phyloP scores from a whole-genome alignment of 148 eudicot species.

The Silene conica region DNA sequence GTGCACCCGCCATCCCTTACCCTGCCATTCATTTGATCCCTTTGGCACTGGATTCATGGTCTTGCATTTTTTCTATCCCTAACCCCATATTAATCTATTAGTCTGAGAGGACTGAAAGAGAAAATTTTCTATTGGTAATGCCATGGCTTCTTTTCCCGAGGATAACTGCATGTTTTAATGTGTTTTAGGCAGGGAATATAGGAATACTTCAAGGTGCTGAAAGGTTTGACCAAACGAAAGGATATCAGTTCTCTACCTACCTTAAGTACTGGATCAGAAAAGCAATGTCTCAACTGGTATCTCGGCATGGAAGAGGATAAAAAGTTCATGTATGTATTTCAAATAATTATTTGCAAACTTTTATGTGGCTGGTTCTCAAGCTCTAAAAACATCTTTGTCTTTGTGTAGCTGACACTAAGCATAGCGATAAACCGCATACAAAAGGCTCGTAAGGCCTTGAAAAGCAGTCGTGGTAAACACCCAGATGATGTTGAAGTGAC shows the following conservation, averaged over 20 bases:
- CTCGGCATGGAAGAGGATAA: constrained; percentile 67
- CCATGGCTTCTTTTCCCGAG: not conserved
- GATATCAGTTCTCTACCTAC: constrained; percentile 79
- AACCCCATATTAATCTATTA: not conserved
- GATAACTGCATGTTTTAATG: not conserved
- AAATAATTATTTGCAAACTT: not conserved
- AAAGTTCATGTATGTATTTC: constrained; percentile 57
- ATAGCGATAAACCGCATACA: constrained; percentile 61
- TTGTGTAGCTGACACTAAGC: constrained; percentile 49
- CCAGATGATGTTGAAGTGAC: constrained; percentile 68
- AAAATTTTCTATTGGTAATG: too few relatives aligned
- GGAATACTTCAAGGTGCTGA: constrained; percentile 88
- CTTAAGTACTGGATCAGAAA: constrained; percentile 89
- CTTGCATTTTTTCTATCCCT: not conserved
- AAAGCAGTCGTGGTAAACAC: constrained; percentile 47
- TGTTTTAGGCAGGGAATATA: constrained; percentile 66
- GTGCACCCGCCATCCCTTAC: not conserved
- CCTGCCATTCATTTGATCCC: not conserved
- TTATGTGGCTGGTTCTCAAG: not conserved
- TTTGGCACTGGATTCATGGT: too few relatives aligned
- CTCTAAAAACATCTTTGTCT: constrained; percentile 2
- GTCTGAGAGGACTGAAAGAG: too few relatives aligned
- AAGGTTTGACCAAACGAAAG: constrained; percentile 80
- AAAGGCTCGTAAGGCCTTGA: constrained; percentile 61
- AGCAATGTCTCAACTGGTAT: constrained; percentile 62